phyloP scores from a whole-genome alignment of 495 filamentous ascomycete genomes.

The Tuber brumale region DNA sequence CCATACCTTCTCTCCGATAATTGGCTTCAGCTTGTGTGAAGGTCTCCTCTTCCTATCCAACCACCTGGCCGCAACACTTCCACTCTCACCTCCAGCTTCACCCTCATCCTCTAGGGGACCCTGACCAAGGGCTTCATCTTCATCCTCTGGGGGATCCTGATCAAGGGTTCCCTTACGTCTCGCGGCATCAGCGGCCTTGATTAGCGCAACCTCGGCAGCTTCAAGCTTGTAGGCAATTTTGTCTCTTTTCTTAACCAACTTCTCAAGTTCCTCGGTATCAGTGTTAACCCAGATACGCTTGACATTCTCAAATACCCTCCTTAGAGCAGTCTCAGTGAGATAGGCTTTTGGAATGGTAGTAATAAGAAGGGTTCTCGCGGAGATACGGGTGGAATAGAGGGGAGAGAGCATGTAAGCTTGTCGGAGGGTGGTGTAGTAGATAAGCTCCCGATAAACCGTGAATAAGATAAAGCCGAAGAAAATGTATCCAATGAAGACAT shows the following conservation, averaged over 20 bases:
- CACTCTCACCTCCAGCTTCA: conserved; percentile 58
- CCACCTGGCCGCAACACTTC: conserved; percentile 73
- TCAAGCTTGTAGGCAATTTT: conserved; percentile 79
- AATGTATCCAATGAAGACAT: conserved; percentile 63
- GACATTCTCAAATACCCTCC: conserved; percentile 70
- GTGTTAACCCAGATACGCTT: conserved; percentile 80
- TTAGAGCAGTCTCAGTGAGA: conserved; percentile 64
- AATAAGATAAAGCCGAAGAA: conserved; percentile 84
- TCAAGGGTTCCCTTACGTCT: conserved; percentile 60
- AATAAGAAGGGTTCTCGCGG: conserved; percentile 89
- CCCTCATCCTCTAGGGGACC: conserved; percentile 52
- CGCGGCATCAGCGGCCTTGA: conserved; percentile 70
- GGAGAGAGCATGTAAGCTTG: conserved; percentile 91
- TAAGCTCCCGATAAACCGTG: conserved; percentile 80
- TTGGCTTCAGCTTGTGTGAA: conserved; percentile 70
- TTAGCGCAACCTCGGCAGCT: conserved; percentile 78
- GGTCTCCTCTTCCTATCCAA: conserved; percentile 74
- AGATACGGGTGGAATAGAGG: conserved; percentile 78
- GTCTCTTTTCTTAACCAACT: conserved; percentile 79
- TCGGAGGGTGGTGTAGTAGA: conserved; percentile 91
- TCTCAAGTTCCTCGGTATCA: conserved; percentile 72
- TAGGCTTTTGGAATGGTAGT: conserved; percentile 73
- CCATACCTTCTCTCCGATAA: conserved; percentile 68
- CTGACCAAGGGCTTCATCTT: conserved; percentile 49
- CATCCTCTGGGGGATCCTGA: conserved; percentile 49